These are phyloP conservation scores for Penicillium turbatum DNA, from an alignment of 495 filamentous ascomycete species.

Conservation along the genomic window DNA sequence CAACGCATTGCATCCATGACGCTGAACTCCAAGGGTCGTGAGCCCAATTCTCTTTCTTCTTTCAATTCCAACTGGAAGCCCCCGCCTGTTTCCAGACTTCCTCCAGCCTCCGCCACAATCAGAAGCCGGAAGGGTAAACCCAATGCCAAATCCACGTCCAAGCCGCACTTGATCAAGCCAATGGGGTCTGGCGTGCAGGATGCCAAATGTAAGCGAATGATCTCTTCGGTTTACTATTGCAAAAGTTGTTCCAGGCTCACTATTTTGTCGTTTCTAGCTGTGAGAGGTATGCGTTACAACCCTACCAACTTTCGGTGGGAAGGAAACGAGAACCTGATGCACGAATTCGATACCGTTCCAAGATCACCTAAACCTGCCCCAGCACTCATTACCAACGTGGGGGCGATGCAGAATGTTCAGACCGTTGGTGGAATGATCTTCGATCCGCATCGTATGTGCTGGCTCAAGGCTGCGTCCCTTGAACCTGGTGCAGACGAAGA, in stretches of 20 bases:
- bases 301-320: slow-evolving; percentile 82
- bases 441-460: slow-evolving; percentile 92
- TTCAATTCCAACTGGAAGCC: slow-evolving; percentile 75
- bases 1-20: slow-evolving; percentile 60
- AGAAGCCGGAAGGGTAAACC: slow-evolving; percentile 55
- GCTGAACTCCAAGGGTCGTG: slow-evolving; percentile 37
- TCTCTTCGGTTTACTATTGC: not conserved
- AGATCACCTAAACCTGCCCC: slow-evolving; percentile 66
- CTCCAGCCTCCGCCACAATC: slow-evolving; percentile 33
- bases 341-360: slow-evolving; percentile 61
- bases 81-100: slow-evolving; percentile 58
- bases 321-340: slow-evolving; percentile 83
- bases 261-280: slow-evolving; percentile 47
- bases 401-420: slow-evolving; percentile 69
- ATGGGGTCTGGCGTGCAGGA: slow-evolving; percentile 58
- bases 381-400: slow-evolving; percentile 89
- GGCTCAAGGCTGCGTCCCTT: slow-evolving; percentile 66
- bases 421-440: slow-evolving; percentile 96
- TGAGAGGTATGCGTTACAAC: slow-evolving; percentile 96
- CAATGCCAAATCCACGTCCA: slow-evolving; percentile 48
- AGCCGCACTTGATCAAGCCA: slow-evolving; percentile 68
- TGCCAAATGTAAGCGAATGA: slow-evolving; percentile 56
- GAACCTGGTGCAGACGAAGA: slow-evolving; percentile 51
- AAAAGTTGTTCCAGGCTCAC: not conserved
- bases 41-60: slow-evolving; percentile 54